These are phyloP conservation scores for Rhizoclosmatium hyalinum DNA, from an alignment of 371 early-diverging fungal genomes.

Conservation along the genomic window DNA sequence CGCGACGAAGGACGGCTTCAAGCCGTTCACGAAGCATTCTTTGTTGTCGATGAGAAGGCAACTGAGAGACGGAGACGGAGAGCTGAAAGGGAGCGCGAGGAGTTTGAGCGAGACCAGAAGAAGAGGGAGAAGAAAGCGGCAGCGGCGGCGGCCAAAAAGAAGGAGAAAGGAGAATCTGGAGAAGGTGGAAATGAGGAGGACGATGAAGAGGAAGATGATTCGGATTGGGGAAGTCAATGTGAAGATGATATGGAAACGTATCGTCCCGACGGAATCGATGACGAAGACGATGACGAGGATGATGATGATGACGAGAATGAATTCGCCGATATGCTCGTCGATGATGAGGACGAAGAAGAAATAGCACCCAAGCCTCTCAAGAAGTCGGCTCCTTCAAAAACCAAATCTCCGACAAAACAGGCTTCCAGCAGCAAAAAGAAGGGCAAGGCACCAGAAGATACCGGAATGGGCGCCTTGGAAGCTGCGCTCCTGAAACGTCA, in stretches of 20 bases:
- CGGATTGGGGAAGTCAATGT: neutral
- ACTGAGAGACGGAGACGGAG: constrained; percentile 53
- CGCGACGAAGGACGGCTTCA: constrained; percentile 65
- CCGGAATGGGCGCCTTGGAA: neutral
- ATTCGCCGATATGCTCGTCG: neutral
- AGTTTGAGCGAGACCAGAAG: constrained; percentile 25
- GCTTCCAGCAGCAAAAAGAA: neutral
- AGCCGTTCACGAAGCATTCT: constrained; percentile 57
- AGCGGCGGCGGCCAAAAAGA: constrained; percentile 6
- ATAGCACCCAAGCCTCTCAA: neutral
- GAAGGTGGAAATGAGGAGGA: constrained; percentile 4
- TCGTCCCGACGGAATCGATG: too few relatives aligned
- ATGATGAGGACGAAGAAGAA: neutral
- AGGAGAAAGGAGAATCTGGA: constrained; percentile 10
- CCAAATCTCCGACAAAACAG: constrained; percentile 8
- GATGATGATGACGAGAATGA: neutral
- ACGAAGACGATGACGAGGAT: constrained; percentile 14
- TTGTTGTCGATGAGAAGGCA: constrained; percentile 58
- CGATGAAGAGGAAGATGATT: neutral
- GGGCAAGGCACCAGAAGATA: neutral
- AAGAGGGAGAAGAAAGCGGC: constrained; percentile 12
- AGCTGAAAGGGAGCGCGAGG: constrained; percentile 41
- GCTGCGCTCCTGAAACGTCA: constrained; percentile 11
- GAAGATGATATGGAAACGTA: neutral
- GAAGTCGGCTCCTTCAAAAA: neutral